These are phyloP conservation scores for Suillus placidus DNA, from an alignment of 768 basidiomycete genomes.

Conservation along the genomic window DNA sequence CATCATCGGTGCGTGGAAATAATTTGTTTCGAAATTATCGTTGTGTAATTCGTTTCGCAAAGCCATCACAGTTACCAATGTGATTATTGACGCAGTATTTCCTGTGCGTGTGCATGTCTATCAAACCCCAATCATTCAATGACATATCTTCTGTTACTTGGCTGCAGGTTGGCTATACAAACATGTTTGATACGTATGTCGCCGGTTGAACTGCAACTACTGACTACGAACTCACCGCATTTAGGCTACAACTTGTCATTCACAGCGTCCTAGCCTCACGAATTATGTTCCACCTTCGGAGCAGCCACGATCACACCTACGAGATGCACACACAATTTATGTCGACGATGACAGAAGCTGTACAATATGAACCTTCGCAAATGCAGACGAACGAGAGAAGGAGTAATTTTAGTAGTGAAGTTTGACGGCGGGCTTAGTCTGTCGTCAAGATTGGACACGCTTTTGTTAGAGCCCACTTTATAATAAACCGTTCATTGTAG, in stretches of 20 bases:
- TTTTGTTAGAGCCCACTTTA: not conserved
- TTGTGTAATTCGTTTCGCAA: not conserved
- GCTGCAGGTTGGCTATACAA: not conserved
- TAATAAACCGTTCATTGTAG: not conserved
- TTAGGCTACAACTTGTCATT: constrained; percentile 24
- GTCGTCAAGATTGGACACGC: not conserved
- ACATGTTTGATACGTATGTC: constrained; percentile 4
- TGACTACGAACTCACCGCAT: not conserved
- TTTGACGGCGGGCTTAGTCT: not conserved
- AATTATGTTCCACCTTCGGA: constrained; percentile 32
- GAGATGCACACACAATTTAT: not conserved
- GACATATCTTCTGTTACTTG: not conserved
- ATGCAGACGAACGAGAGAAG: not conserved
- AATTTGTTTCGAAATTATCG: not conserved
- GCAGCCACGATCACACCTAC: constrained; percentile 14
- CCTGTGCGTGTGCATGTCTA: constrained; percentile 10
- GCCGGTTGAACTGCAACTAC: not conserved
- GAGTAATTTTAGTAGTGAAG: not conserved
- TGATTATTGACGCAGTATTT: constrained; percentile 13
- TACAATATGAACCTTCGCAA: not conserved
- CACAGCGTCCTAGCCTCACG: constrained; percentile 29
- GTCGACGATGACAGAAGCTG: too few relatives aligned
- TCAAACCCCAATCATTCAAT: not conserved
- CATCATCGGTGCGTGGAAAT: constrained; percentile 16
- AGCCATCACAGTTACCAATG: constrained; percentile 23